Evolutionary conservation across 208 protist species (phyloP).

Genomic region (Trypanosoma congolense): DNA sequence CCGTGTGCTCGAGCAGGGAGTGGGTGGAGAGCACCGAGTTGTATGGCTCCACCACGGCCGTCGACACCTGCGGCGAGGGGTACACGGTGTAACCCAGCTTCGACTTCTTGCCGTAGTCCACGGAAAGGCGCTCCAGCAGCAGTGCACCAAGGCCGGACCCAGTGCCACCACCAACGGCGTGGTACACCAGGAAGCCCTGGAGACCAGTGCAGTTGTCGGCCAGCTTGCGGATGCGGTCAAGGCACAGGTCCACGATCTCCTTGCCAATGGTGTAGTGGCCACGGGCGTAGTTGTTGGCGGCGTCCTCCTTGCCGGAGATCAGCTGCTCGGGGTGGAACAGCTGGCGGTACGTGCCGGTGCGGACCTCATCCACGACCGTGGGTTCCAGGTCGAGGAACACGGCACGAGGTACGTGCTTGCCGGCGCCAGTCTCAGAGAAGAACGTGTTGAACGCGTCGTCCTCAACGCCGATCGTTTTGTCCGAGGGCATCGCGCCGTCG

Average conservation of each 20-base stretch:
- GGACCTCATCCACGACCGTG: conserved; percentile 95
- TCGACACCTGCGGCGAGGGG: conserved; percentile 94
- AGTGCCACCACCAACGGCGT: conserved; percentile 98
- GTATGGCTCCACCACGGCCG: conserved; percentile 96
- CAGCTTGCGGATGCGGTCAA: conserved; percentile 96
- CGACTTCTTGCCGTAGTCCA: conserved; percentile 98
- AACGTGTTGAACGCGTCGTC: conserved; percentile 95
- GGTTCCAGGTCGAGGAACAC: conserved; percentile 97
- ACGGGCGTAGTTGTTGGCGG: conserved; percentile 98
- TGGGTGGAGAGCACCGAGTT: conserved; percentile 95
- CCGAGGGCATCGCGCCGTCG: conserved; percentile 83
- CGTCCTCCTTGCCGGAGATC: conserved; percentile 96
- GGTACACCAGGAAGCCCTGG: conserved; percentile 98
- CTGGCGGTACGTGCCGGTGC: conserved; percentile 92
- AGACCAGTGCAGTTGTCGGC: conserved; percentile 97
- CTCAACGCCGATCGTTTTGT: conserved; percentile 78
- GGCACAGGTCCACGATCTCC: conserved; percentile 92
- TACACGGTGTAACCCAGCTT: conserved; percentile 95
- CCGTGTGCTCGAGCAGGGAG: conserved; percentile 92
- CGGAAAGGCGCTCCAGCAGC: conserved; percentile 95
- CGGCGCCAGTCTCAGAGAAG: conserved; percentile 90
- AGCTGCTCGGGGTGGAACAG: conserved; percentile 97
- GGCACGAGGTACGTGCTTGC: conserved; percentile 93
- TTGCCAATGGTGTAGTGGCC: conserved; percentile 98
- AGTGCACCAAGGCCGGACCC: conserved; percentile 97